Evolutionary conservation across 176 grass and related monocot genomes (phyloP), one percentile per base, ranked within the genome.

Genomic region (Rhynchospora breviuscula): DNA sequence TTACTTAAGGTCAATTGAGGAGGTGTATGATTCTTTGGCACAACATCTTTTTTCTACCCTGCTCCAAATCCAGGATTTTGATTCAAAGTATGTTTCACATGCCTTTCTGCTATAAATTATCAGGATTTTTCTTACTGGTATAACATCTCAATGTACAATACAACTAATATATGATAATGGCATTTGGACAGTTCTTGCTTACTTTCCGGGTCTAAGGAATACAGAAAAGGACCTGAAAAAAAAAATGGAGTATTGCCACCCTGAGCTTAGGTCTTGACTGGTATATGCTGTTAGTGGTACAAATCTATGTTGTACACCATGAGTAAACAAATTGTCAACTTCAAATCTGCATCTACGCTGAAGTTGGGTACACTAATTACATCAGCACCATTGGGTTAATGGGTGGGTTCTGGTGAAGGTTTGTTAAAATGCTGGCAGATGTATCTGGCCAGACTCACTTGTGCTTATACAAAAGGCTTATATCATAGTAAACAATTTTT

Each of bases 11-110:
- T 94, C 95, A 13, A 98, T 95, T 57, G 95, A 90, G 47, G 86
- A 95, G 85, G 84, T 91, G 15, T 98, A 98, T 84, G 92, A 95
- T 35, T 15, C 87, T 82, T 91, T 98, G 83, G 86, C 89, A 54
- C 82, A 90, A 79, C 90, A 75, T 70, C 91, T 98, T 91, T 33
- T 90, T 93, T 95, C 91, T 61, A 79, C 87, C 59, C 25, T 78
- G 43, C 63, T 72, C 57, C 86, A 87, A 72, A 45, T 83, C 45
- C 86, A 90, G 35, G 79, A 87, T 91, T 44, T 78, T 58, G 87
- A 87, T 60, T 93, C 91, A 75, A 98, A 91, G 95, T 98, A 93
- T 84, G 87, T 71, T 49, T 58, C 35, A 6, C 33, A 26, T 83
- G 13, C 19, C 73, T 70, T 15, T 83, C 51, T 52, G 12, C 17